These are phyloP conservation scores for Schizochytrium sp. DNA, from an alignment of 108 stramenopile genomes.

Conservation along the genomic window DNA sequence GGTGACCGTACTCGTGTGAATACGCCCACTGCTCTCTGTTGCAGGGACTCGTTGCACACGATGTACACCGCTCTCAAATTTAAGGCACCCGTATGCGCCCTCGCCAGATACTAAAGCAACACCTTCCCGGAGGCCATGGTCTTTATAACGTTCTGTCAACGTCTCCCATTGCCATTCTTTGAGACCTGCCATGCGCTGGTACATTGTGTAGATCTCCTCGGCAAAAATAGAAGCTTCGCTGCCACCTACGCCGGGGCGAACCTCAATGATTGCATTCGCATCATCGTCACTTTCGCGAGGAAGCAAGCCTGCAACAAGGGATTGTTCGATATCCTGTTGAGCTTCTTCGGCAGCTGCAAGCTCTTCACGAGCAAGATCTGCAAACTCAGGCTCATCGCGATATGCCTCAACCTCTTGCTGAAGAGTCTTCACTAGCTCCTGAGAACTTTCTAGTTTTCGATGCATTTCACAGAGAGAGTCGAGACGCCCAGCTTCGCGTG, in stretches of 20 bases:
- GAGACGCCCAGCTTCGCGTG: no score
- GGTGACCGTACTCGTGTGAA: conserved; percentile 94
- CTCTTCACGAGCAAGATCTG: neutral
- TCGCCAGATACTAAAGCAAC: conserved; percentile 82
- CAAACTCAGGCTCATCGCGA: neutral
- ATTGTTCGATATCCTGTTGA: neutral
- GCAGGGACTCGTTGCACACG: conserved; percentile 97
- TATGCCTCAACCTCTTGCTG: neutral
- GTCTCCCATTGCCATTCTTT: conserved; percentile 87
- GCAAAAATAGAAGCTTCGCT: conserved; percentile 95
- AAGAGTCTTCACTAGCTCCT: neutral
- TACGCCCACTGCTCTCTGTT: conserved; percentile 87
- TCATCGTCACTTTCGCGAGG: conserved; percentile 91
- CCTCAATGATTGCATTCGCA: conserved; percentile 92
- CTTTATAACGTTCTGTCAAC: conserved; percentile 84
- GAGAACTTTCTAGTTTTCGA: neutral
- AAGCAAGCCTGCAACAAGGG: conserved; percentile 67
- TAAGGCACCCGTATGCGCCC: conserved; percentile 88
- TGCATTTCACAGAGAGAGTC: no score
- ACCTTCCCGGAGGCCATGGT: conserved; percentile 91
- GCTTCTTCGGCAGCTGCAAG: neutral
- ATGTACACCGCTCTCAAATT: conserved; percentile 94
- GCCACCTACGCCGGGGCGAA: conserved; percentile 96
- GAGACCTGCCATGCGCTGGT: conserved; percentile 82
- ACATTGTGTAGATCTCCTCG: conserved; percentile 89